Evolutionary conservation across 768 basidiomycete species (phyloP).

Genomic region (Kwoniella heveanensis): DNA sequence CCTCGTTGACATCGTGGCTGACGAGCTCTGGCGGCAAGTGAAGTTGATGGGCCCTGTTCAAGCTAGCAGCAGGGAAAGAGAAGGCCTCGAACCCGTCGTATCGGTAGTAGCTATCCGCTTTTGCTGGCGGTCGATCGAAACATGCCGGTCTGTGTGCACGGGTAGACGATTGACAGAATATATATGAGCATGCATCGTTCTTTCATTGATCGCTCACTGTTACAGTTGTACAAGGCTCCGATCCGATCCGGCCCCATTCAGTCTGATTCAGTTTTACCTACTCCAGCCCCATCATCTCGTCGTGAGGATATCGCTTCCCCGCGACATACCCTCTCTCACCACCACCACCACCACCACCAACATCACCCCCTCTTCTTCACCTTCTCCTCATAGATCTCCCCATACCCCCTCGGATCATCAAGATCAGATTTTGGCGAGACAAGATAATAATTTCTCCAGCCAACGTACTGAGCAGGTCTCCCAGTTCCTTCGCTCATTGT

Average conservation of each 20-base stretch:
- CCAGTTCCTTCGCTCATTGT: conserved; percentile 26
- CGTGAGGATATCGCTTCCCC: neutral
- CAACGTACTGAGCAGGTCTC: conserved; percentile 50
- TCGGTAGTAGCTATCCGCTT: conserved; percentile 37
- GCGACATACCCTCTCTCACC: neutral
- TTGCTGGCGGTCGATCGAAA: conserved; percentile 47
- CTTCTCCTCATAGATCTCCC: conserved; percentile 12
- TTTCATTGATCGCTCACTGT: neutral
- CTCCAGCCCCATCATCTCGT: no score
- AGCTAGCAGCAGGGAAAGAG: conserved; percentile 30
- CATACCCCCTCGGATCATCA: conserved; percentile 26
- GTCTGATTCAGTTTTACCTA: no score
- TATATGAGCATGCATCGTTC: conserved; percentile 22
- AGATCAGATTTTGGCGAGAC: conserved; percentile 7
- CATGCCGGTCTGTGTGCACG: conserved; percentile 35
- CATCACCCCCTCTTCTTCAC: conserved; percentile 5
- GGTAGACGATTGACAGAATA: no score
- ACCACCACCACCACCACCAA: neutral
- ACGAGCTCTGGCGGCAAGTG: conserved; percentile 43
- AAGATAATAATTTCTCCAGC: conserved; percentile 30
- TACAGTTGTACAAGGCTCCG: neutral
- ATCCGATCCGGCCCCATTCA: no score
- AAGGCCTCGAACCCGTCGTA: conserved; percentile 48
- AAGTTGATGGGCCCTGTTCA: conserved; percentile 45
- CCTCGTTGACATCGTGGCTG: conserved; percentile 43